Conservation (phyloP, 2,329 filamentous ascomycete genomes). For the Aaosphaeria arxii region DNA sequence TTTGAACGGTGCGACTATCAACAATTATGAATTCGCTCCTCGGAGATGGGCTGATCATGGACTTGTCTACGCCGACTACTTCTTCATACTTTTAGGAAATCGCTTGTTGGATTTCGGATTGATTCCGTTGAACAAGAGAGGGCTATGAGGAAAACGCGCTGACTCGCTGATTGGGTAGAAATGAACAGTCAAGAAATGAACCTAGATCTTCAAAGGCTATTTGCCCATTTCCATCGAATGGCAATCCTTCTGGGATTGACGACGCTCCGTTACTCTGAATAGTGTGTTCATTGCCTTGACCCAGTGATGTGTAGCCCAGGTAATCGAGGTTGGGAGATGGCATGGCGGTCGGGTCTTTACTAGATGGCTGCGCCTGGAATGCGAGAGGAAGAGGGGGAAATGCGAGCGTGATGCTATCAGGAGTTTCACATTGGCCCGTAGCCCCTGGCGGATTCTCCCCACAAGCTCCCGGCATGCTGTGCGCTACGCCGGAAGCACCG, state of each 20-base stretch:
- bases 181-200: constrained; percentile 7
- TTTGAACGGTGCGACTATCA: constrained; percentile 40
- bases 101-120: constrained; percentile 30
- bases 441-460: too few species aligned
- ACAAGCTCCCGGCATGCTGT: too few species aligned
- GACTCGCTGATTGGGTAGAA: constrained; percentile 6
- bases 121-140: not conserved
- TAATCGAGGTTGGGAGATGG: too few species aligned
- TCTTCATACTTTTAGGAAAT: constrained; percentile 43
- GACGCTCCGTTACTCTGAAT: too few species aligned
- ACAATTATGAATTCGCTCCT: constrained; percentile 42
- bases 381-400: constrained; percentile 29
- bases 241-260: too few species aligned
- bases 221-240: not conserved
- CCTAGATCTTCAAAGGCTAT: constrained; percentile 2
- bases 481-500: too few species aligned
- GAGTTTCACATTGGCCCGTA: too few species aligned
- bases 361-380: too few species aligned
- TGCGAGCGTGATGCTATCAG: constrained; percentile 25
- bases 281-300: too few species aligned
- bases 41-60: constrained; percentile 43
- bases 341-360: too few species aligned
- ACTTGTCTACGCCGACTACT: constrained; percentile 47
- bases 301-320: too few species aligned
- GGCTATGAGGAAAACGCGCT: constrained; percentile 1